Evolutionary conservation across 176 grass and related monocot species (phyloP), one percentile per base, ranked within the genome.

Genomic region (Paspalum vaginatum): DNA sequence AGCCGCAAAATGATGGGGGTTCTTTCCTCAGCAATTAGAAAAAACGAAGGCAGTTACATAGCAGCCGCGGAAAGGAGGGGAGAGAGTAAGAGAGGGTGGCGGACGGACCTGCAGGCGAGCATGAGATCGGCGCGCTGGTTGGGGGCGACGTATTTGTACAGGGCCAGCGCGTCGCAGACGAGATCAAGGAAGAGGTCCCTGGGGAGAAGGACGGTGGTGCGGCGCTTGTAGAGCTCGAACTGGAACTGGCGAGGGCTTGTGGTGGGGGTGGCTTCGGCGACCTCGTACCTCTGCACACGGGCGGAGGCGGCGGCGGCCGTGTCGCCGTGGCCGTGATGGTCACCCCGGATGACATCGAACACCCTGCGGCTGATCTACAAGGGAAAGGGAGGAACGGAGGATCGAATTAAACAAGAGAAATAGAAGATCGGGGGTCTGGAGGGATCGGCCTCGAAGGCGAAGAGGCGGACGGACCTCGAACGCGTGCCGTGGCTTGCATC

Each of bases 201-300:
- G 7, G 87, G 84, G 46, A 94, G 18, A 63, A 97, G 50, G 60
- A 87, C 79, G 66, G 94, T 94, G 6, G 94, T 94, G 47, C 81
- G 85, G 38, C 86, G 88, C 85, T 97, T 94, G 89, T 97, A 97
- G 38, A 93, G 79, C 70, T 97, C 91, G 75, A 97, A 97, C 79
- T 85, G 81, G 81, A 88, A 88, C 87, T 88, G 87, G 22, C 87
- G 62, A 3, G 87, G 87, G 46, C 87, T 88, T 25, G 81, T 62
- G 38, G 55, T 88, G 15, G 81, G 72, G 18, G 81, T 79, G 13
- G 65, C 59, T 41, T 76, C 75, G 21, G 68, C 81, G 27, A 89
- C 77, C 87, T 85, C 61, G 79, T 86, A 77, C 49, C 83, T 69
- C 86, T 86, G 70, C 50, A 82, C 76, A n/a, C 75, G 64, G 26